These are phyloP conservation scores for Pharnaceum exiguum DNA, from an alignment of 148 eudicot genomes.

Conservation along the genomic window DNA sequence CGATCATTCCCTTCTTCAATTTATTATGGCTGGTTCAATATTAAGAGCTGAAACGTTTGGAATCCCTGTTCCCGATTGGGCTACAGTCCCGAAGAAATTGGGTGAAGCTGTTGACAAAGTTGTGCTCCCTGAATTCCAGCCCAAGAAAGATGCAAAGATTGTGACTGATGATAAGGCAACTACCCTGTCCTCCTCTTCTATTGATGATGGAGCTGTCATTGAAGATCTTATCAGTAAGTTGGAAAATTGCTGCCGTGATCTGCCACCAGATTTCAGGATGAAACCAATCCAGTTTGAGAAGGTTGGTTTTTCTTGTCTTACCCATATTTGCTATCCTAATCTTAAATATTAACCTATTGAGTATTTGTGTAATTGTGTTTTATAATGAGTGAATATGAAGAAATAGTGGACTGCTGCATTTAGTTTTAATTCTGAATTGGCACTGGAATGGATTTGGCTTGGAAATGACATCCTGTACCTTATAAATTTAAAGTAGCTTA, in stretches of 20 bases:
- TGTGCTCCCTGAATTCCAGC: constrained; percentile 72
- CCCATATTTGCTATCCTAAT: too few species aligned
- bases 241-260: constrained; percentile 35
- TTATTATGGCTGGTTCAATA: constrained; percentile 56
- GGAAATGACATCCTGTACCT: too few species aligned
- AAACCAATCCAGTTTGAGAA: constrained; percentile 94
- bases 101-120: constrained; percentile 72
- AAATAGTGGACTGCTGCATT: too few species aligned
- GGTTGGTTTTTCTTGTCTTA: constrained; percentile 39
- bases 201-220: constrained; percentile 73
- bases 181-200: constrained; percentile 59
- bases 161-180: constrained; percentile 86
- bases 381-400: too few species aligned
- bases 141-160: constrained; percentile 65
- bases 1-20: constrained; percentile 77
- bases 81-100: constrained; percentile 49
- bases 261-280: constrained; percentile 69
- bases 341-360: too few species aligned
- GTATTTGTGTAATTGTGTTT: too few species aligned
- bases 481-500: too few species aligned
- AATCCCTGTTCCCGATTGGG: constrained; percentile 84
- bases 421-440: too few species aligned
- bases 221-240: constrained; percentile 54
- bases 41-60: constrained; percentile 89
- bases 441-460: too few species aligned